Conservation (phyloP, 1,284 basidiomycete species). For the Sphaerobolus stellatus region DNA sequence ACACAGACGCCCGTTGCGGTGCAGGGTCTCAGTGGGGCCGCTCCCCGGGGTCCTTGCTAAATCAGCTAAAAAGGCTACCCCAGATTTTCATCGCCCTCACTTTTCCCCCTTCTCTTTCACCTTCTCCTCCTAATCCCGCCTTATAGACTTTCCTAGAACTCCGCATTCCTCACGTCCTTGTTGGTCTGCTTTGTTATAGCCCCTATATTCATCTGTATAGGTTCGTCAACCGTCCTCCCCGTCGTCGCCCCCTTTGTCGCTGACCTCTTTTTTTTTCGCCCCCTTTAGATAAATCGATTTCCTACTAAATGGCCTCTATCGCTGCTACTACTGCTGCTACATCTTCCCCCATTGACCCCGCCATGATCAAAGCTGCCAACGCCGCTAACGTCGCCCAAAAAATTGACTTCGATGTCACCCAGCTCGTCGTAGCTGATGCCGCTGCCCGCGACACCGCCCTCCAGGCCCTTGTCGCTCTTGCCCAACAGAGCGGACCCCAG, state of each 20-base stretch:
- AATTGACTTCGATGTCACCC: conserved; percentile 51
- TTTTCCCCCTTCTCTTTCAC: not conserved
- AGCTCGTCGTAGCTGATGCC: conserved; percentile 75
- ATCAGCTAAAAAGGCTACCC: not conserved
- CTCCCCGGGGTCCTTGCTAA: no score
- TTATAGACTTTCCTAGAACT: conserved; percentile 3
- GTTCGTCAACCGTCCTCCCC: not conserved
- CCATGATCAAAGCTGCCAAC: conserved; percentile 57
- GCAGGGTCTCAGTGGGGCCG: conserved; percentile 3
- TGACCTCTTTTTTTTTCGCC: not conserved
- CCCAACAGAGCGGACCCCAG: conserved; percentile 84
- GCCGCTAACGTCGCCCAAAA: conserved; percentile 42
- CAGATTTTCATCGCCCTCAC: not conserved
- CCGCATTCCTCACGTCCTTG: conserved; percentile 9
- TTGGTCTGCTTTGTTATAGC: conserved; percentile 1
- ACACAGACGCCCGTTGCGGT: conserved; percentile 1
- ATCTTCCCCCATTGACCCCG: conserved; percentile 44
- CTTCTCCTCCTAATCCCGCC: conserved; percentile 1
- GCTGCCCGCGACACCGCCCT: conserved; percentile 69
- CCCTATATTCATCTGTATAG: conserved; percentile 10
- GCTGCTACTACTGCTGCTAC: conserved; percentile 45
- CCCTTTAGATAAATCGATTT: not conserved
- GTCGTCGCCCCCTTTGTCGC: not conserved
- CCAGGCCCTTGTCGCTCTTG: conserved; percentile 67
- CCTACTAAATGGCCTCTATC: conserved; percentile 13